Base-by-base conservation (phyloP, 306 rosid species). In the Cucumis melo region DNA sequence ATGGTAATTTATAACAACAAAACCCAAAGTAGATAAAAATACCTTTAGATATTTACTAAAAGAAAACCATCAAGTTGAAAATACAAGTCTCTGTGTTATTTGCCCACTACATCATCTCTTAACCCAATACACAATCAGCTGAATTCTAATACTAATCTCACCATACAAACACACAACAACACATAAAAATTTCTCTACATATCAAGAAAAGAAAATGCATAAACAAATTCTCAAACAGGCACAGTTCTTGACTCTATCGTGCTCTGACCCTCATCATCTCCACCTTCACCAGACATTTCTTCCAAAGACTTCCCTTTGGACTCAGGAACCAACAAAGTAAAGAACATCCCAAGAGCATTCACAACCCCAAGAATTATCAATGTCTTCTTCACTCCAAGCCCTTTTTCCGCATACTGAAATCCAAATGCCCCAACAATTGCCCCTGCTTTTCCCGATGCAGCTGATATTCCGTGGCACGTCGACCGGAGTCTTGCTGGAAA, bases 391-490 rank as follows among this genome's bases (percentile, higher is more conserved):
- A 91, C 86, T 27, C 98, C 97, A 79, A 87, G 62, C 13, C 56
- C 77, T 39, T 78, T 75, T 58, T 86, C 84, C 15, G 96, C 91
- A 74, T 88, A 91, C 53, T 83, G 79, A 72, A 89, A 93, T 14
- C 98, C 98, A 36, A 93, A 93, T 20, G 97, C 85, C 1, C 98
- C 98, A 6, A 93, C 84, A 0, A 93, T 91, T 38, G 98, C 98
- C 32, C 98, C 98, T 13, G 90, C 92, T 74, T 93, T 93, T n/a
- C 98, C 98, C 7, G 92, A 71, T 0, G 97, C 98, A 1, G 97
- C 96, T 8, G 97, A 93, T 72, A 93, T 91, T 3, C 98, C 98
- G 56, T 93, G 98, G 62, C 98, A 91, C 14, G 98, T 93, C 12
- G 98, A 86, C 77, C 97, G 82, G 9, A 93, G 78, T 81, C 97